Conservation (phyloP, 805 yeast species). For the Torulaspora indica region DNA sequence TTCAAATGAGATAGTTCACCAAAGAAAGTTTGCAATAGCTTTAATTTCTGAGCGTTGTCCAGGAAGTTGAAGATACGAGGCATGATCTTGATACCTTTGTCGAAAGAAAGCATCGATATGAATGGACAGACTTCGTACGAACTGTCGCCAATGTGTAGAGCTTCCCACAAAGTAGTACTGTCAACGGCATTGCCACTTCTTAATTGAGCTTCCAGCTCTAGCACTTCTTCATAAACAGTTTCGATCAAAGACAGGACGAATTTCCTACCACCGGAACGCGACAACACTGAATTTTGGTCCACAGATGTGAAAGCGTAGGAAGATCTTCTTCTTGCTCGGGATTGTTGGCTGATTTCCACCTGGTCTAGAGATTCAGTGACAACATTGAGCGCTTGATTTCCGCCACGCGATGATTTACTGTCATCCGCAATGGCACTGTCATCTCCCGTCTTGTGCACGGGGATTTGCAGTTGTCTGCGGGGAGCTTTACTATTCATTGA, state of each 20-base stretch:
- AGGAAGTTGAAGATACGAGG: slow-evolving; percentile 85
- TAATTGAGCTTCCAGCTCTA: slow-evolving; percentile 72
- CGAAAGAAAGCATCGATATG: slow-evolving; percentile 72
- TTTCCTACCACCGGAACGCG: slow-evolving; percentile 43
- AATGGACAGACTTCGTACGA: slow-evolving; percentile 64
- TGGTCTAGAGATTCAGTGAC: slow-evolving; percentile 33
- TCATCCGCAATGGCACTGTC: slow-evolving; percentile 31
- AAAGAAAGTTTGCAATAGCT: slow-evolving; percentile 71
- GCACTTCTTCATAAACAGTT: slow-evolving; percentile 66
- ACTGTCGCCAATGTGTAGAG: slow-evolving; percentile 67
- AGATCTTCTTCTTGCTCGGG: slow-evolving; percentile 36
- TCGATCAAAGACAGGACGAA: slow-evolving; percentile 68
- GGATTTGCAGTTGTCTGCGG: slow-evolving; percentile 72
- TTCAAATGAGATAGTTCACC: slow-evolving; percentile 74
- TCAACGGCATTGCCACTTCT: slow-evolving; percentile 51
- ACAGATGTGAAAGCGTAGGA: slow-evolving; percentile 35
- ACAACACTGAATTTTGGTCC: slow-evolving; percentile 34
- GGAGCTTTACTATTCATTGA: slow-evolving; percentile 81
- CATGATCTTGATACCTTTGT: slow-evolving; percentile 83
- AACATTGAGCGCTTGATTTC: slow-evolving; percentile 29
- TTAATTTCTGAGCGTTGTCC: slow-evolving; percentile 66
- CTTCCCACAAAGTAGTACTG: slow-evolving; percentile 61
- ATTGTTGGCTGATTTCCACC: slow-evolving; percentile 27
- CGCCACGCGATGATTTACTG: slow-evolving; percentile 16
- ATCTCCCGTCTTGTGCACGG: slow-evolving; percentile 33